These are phyloP conservation scores for Pleurotus salmoneostramineus DNA, from an alignment of 768 basidiomycete genomes.

Conservation along the genomic window DNA sequence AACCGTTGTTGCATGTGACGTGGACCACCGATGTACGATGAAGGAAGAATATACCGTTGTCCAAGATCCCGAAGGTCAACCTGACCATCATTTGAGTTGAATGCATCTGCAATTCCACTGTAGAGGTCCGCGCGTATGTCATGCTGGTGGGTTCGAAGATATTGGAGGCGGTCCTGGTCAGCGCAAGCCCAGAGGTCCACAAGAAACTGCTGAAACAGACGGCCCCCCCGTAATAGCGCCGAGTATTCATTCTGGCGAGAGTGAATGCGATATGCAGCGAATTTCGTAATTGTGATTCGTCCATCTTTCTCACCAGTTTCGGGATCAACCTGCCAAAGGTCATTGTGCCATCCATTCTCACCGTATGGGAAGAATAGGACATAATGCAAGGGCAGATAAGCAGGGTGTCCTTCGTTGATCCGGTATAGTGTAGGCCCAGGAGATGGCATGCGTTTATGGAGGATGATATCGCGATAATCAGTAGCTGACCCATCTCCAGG, in stretches of 20 bases:
- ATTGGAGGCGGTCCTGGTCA: slow-evolving; percentile 31
- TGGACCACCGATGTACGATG: slow-evolving; percentile 12
- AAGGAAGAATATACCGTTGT: slow-evolving; percentile 13
- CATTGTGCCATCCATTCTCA: slow-evolving; percentile 31
- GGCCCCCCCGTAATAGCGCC: slow-evolving; percentile 18
- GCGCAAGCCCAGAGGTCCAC: slow-evolving; percentile 34
- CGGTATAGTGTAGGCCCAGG: slow-evolving; percentile 10
- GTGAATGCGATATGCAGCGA: not conserved
- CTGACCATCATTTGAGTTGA: slow-evolving; percentile 13
- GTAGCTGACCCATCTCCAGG: slow-evolving; percentile 23
- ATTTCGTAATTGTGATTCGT: not conserved
- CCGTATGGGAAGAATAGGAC: slow-evolving; percentile 25
- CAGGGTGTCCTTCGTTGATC: slow-evolving; percentile 30
- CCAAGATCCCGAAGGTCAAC: slow-evolving; percentile 15
- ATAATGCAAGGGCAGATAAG: slow-evolving; percentile 27
- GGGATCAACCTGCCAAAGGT: not conserved
- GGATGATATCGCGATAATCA: slow-evolving; percentile 25
- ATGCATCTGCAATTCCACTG: slow-evolving; percentile 23
- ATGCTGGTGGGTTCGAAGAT: slow-evolving; percentile 24
- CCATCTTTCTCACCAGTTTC: slow-evolving; percentile 10
- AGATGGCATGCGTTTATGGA: slow-evolving; percentile 14
- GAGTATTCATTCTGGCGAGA: not conserved
- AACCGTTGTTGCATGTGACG: slow-evolving; percentile 17
- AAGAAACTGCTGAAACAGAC: slow-evolving; percentile 34
- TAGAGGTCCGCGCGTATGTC: slow-evolving; percentile 28